A percentile compares a stretch with the other conserved stretches of the same genome.
phyloP scores from a whole-genome alignment of 306 rosid genomes.

The Dryas drummondii region DNA sequence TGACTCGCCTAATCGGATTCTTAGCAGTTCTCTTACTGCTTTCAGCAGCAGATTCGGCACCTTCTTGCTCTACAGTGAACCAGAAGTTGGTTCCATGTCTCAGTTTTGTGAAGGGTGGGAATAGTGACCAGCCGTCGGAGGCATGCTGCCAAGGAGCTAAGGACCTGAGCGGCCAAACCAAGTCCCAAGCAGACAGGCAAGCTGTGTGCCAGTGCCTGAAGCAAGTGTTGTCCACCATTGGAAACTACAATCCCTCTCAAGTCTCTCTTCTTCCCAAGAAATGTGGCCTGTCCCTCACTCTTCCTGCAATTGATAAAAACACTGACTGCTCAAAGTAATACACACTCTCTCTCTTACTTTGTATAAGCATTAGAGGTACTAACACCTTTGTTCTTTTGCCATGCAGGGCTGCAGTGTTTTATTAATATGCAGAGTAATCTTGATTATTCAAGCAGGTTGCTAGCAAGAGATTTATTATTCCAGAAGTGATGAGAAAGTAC shows the following conservation, averaged over 20 bases:
- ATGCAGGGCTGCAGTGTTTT: too few species aligned
- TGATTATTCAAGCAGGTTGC: too few species aligned
- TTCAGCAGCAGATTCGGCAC: constrained; percentile 12
- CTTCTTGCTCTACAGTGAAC: not conserved
- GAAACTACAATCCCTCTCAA: not conserved
- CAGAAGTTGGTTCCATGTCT: constrained; percentile 3
- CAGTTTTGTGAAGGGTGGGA: not conserved
- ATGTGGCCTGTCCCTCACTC: constrained; percentile 21
- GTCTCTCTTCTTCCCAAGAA: constrained; percentile 19
- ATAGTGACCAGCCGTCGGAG: constrained; percentile 4
- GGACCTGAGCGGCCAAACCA: not conserved
- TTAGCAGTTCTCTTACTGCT: constrained; percentile 13
- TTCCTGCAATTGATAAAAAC: constrained; percentile 31
- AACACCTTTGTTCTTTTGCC: too few species aligned
- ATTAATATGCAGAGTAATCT: too few species aligned
- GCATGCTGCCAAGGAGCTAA: constrained; percentile 28
- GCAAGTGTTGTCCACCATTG: not conserved
- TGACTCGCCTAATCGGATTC: constrained; percentile 10
- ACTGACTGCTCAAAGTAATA: constrained; percentile 33
- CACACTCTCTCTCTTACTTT: not conserved
- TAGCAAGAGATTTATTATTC: too few species aligned
- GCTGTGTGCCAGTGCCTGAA: constrained; percentile 28
- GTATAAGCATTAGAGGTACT: too few species aligned
- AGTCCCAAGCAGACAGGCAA: constrained; percentile 13
- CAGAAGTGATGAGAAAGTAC: too few species aligned